Base-by-base conservation (phyloP, 148 eudicot genomes). In the Dianthus caryophyllus region DNA sequence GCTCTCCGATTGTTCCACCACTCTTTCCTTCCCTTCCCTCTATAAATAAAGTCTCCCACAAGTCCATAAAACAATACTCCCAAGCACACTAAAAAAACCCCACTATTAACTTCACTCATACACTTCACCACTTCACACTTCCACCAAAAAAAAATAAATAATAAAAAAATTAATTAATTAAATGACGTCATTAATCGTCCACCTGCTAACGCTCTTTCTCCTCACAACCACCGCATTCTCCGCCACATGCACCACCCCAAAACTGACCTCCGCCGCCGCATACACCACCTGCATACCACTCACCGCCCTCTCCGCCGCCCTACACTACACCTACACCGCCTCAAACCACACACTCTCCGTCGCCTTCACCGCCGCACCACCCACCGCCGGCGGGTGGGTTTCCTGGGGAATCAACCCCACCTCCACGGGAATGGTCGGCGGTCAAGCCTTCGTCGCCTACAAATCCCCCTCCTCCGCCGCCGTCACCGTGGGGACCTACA, bases 371-470 rank as follows among this genome's bases (percentile, higher is more conserved):
- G 79, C 96, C 12, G 24, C 73, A 0, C 92, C 87, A 0, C 70
- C 85, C 1, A 30, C 69, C 2, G 30, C 87, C 22, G 16, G 41
- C 29, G 97, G 97, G 0, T 91, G 92, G 90, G 77, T 91, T 30
- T 76, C 96, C 1, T 91, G 90, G 96, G 97, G 88, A 9, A 68
- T 88, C 5, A 91, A 91, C 79, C 96, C 97, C 2, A 76, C 79
- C 6, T 74, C 67, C 1, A 20, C 79, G 22, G 88, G 86, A 18
- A 91, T 91, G 96, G 64, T 17, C 3, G 97, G 97, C 0, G 44
- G 92, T 0, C 92, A 85, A 44, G 75, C 96, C 0, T 54, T 91
- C 4, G 9, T 88, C 13, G 97, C 90, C 1, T 80, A 64, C 60
- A 81, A 72, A 26, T 65, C 72, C 11, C n/a, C 83, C 0, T 61